A percentile compares a stretch with the other conserved stretches of the same genome.
Evolutionary conservation across 495 filamentous ascomycete species (phyloP).

Genomic region (Trichoderma gamsii): DNA sequence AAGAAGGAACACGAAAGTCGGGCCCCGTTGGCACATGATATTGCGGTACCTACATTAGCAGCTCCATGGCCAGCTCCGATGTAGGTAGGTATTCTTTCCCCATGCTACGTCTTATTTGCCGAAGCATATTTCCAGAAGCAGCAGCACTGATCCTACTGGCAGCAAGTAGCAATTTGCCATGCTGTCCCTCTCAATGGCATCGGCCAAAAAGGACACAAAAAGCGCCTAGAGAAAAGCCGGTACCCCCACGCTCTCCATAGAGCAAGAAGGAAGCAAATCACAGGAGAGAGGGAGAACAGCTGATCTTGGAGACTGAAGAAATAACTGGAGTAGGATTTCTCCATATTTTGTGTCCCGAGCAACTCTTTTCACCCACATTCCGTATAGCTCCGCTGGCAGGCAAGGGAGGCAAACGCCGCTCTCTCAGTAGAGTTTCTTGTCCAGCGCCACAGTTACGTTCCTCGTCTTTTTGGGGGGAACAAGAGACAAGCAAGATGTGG

Average conservation of each 20-base stretch:
- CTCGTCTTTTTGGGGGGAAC: not conserved
- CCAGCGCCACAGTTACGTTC: not conserved
- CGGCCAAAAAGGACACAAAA: not conserved
- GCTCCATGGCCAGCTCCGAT: not conserved
- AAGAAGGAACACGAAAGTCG: not conserved
- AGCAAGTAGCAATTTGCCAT: not conserved
- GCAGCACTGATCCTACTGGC: not conserved
- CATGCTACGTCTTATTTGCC: not conserved
- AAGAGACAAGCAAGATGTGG: not conserved
- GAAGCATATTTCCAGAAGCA: not conserved
- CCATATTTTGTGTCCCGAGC: not conserved
- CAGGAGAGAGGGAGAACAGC: not conserved
- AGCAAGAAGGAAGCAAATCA: not conserved
- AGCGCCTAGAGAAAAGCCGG: not conserved
- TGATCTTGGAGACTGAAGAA: not conserved
- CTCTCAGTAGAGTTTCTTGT: not conserved
- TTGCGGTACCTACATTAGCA: slow-evolving; percentile 3
- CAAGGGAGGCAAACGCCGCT: not conserved
- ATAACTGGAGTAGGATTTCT: not conserved
- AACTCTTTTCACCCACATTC: not conserved
- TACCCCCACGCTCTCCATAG: slow-evolving; percentile 7
- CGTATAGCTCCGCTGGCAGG: not conserved
- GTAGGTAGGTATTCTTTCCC: not conserved
- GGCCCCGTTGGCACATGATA: no score
- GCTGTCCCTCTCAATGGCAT: not conserved